phyloP scores from a whole-genome alignment of 441 rosid genomes.

The Populus hybrid region DNA sequence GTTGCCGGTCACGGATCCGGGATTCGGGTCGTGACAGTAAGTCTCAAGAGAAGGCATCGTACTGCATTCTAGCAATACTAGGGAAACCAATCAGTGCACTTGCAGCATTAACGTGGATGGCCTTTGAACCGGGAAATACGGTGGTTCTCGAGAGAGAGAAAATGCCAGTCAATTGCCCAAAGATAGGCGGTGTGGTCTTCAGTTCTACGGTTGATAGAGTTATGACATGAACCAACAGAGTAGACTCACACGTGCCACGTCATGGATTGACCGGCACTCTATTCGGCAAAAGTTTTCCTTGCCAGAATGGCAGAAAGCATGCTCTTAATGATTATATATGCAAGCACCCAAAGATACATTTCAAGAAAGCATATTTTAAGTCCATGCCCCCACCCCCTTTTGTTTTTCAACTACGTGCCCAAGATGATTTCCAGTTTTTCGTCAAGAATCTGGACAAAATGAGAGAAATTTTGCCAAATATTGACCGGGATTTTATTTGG shows the following conservation, averaged over 20 bases:
- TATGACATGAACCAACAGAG: not conserved
- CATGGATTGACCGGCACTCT: constrained; percentile 3
- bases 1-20: too few species aligned
- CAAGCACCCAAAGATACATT: not conserved
- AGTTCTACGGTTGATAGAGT: not conserved
- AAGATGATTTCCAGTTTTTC: too few species aligned
- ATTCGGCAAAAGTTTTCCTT: not conserved
- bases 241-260: not conserved
- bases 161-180: too few species aligned
- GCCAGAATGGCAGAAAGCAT: not conserved
- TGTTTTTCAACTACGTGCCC: not conserved
- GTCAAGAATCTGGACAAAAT: too few species aligned
- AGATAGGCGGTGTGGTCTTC: not conserved
- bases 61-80: too few species aligned
- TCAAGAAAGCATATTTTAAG: too few species aligned
- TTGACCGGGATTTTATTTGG: too few species aligned
- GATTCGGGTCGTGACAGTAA: too few species aligned
- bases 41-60: not conserved
- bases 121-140: not conserved
- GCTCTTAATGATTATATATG: not conserved
- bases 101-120: not conserved
- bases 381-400: not conserved
- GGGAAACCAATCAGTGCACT: too few species aligned
- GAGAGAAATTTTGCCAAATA: too few species aligned
- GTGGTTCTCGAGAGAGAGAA: not conserved